A percentile compares a stretch with the other conserved stretches of the same genome.
Evolutionary conservation across 2,329 filamentous ascomycete genomes (phyloP).

Genomic region (Neofusicoccum sp.): DNA sequence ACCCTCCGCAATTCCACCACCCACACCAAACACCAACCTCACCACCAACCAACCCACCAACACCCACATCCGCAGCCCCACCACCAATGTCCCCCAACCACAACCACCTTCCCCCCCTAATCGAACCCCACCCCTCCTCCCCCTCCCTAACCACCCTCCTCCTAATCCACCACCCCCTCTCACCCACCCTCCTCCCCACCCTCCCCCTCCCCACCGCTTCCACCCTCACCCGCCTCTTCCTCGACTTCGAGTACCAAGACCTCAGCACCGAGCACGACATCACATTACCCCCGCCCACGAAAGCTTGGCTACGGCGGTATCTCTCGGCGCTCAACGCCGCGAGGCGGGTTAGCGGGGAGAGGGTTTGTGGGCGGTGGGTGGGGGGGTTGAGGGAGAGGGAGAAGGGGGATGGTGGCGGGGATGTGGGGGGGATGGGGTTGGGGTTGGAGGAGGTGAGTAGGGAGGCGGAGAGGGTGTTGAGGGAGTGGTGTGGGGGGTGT

Average conservation of each 20-base stretch:
- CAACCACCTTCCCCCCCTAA: not conserved
- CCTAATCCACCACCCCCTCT: not conserved
- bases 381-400: not conserved
- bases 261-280: not conserved
- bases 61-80: not conserved
- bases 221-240: constrained; percentile 1
- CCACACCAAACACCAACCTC: too few relatives aligned
- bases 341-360: not conserved
- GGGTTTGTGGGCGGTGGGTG: too few relatives aligned
- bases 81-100: too few relatives aligned
- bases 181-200: not conserved
- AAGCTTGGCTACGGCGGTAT: not conserved
- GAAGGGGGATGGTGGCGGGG: not conserved
- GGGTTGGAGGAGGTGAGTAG: not conserved
- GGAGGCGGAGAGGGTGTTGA: not conserved
- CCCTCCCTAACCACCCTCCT: not conserved
- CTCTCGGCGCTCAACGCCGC: not conserved
- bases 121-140: constrained; percentile 8
- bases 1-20: not conserved
- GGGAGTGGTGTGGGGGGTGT: not conserved
- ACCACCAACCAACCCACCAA: not conserved
- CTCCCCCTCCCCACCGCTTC: not conserved
- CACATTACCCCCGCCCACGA: not conserved
- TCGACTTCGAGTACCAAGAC: constrained; percentile 10
- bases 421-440: not conserved